Conservation (phyloP, 306 rosid species). For the Vigna mungo region DNA sequence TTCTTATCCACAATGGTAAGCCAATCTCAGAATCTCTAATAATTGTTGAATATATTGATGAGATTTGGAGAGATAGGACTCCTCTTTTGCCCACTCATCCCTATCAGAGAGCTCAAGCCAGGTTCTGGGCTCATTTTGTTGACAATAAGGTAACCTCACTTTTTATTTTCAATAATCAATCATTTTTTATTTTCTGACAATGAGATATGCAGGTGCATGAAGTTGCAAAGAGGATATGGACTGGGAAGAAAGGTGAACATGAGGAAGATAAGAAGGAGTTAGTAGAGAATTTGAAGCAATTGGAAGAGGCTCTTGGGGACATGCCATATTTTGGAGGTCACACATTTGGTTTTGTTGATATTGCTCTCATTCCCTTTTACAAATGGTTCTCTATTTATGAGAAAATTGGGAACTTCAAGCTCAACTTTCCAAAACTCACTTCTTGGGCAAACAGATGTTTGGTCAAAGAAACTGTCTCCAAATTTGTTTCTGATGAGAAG, state of each 20-base stretch:
- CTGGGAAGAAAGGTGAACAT: conserved; percentile 45
- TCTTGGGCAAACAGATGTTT: conserved; percentile 58
- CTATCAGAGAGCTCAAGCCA: conserved; percentile 39
- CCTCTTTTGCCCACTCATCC: conserved; percentile 50
- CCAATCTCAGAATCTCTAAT: conserved; percentile 42
- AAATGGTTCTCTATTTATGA: conserved; percentile 53
- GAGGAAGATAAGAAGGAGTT: conserved; percentile 52
- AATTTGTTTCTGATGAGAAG: conserved; percentile 46
- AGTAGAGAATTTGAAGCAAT: conserved; percentile 44
- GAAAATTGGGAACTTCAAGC: conserved; percentile 43
- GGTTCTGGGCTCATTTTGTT: conserved; percentile 60
- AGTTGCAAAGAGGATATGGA: conserved; percentile 45
- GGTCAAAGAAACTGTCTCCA: conserved; percentile 49
- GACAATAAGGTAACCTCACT: conserved; percentile 44
- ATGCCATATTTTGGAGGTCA: conserved; percentile 60
- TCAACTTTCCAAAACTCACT: conserved; percentile 51
- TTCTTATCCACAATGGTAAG: conserved; percentile 44
- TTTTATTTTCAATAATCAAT: background rate
- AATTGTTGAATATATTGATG: conserved; percentile 51
- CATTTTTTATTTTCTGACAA: too few species aligned
- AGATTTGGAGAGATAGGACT: conserved; percentile 46
- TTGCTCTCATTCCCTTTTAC: conserved; percentile 51
- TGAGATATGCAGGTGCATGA: conserved; percentile 45
- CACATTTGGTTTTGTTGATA: conserved; percentile 58
- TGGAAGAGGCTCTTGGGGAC: conserved; percentile 59